Evolutionary conservation across 257 asterid genomes (phyloP).

Genomic region (Agastache rugosa): DNA sequence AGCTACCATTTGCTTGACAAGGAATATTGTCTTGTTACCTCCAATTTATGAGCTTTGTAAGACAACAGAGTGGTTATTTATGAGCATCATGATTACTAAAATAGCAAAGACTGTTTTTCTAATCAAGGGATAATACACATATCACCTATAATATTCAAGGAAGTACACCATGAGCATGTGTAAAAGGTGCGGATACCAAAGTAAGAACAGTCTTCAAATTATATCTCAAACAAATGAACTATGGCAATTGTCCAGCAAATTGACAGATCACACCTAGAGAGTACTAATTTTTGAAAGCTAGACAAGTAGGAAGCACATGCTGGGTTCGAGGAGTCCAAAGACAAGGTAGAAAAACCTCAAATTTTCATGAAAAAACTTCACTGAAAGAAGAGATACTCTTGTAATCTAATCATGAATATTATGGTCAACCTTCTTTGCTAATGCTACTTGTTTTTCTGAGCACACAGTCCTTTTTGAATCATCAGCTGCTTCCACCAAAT

Average conservation of each 20-base stretch:
- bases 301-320: constrained; percentile 9
- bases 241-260: constrained; percentile 9
- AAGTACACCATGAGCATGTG: constrained; percentile 16
- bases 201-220: not conserved
- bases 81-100: constrained; percentile 14
- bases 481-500: constrained; percentile 48
- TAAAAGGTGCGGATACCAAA: constrained; percentile 18
- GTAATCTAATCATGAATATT: constrained; percentile 11
- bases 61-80: constrained; percentile 2
- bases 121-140: not conserved
- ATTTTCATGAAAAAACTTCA: constrained; percentile 27
- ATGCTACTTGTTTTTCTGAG: constrained; percentile 50
- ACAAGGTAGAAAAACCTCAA: constrained; percentile 1
- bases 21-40: constrained; percentile 1
- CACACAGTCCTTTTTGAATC: constrained; percentile 46
- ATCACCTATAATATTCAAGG: constrained; percentile 12
- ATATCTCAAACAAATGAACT: constrained; percentile 15
- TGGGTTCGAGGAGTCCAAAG: not conserved
- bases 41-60: constrained; percentile 9
- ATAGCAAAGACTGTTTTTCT: not conserved
- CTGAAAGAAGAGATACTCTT: constrained; percentile 3
- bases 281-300: not conserved
- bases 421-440: constrained; percentile 72
- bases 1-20: constrained; percentile 16
- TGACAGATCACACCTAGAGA: constrained; percentile 10